phyloP scores from a whole-genome alignment of 495 filamentous ascomycete genomes.

The Penicillium subrubescens region DNA sequence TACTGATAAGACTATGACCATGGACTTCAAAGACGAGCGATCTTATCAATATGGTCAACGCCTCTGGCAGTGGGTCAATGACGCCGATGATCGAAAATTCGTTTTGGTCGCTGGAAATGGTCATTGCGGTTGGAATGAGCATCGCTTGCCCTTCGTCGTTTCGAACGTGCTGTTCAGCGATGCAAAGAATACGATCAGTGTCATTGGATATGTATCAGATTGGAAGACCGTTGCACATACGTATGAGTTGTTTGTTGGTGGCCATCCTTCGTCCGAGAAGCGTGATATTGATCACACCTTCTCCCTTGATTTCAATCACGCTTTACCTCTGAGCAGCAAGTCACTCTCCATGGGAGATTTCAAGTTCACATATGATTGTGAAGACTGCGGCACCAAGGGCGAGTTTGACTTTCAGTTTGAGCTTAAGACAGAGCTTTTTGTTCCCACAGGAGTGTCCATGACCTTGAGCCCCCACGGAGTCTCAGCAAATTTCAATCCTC shows the following conservation, averaged over 20 bases:
- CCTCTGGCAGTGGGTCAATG: slow-evolving; percentile 1
- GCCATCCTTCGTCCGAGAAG: neutral
- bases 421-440: neutral
- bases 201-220: neutral
- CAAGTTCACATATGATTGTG: neutral
- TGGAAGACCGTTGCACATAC: neutral
- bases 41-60: neutral
- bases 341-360: neutral
- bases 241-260: neutral
- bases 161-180: neutral
- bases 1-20: neutral
- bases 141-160: neutral
- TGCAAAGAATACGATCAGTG: neutral
- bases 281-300: neutral
- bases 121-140: neutral
- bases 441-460: neutral
- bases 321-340: neutral
- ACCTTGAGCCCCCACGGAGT: neutral
- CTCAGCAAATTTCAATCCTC: neutral
- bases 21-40: neutral
- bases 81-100: neutral
- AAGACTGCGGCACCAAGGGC: neutral
- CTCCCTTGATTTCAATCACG: neutral
- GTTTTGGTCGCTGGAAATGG: neutral
- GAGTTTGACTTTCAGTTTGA: neutral